phyloP scores from a whole-genome alignment of 1,139 yeast species.

The Eremothecium gossypii region DNA sequence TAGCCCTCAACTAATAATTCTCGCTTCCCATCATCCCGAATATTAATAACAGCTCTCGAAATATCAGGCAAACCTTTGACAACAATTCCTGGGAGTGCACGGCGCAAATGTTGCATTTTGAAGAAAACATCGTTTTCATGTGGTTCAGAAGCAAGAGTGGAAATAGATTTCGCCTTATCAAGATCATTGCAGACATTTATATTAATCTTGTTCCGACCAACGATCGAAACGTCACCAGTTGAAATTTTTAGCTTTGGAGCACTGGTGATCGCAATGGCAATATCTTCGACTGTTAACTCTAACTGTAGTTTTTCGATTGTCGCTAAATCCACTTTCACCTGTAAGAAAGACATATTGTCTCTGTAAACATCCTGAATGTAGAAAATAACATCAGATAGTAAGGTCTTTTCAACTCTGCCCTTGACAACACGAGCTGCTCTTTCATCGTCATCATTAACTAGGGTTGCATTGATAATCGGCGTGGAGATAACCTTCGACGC shows the following conservation, averaged over 20 bases:
- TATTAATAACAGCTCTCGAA: constrained; percentile 92
- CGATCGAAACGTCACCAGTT: constrained; percentile 60
- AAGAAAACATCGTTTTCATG: constrained; percentile 62
- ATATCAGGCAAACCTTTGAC: constrained; percentile 90
- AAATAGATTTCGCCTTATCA: constrained; percentile 34
- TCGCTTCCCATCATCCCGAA: constrained; percentile 70
- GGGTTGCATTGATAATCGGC: constrained; percentile 89
- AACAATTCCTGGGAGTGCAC: constrained; percentile 76
- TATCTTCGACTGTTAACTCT: constrained; percentile 77
- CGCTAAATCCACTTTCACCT: constrained; percentile 70
- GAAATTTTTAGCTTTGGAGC: constrained; percentile 88
- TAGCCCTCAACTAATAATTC: constrained; percentile 96
- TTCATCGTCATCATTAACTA: constrained; percentile 90
- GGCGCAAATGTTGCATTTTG: constrained; percentile 80
- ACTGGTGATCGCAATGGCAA: constrained; percentile 68
- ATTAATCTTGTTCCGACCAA: constrained; percentile 60
- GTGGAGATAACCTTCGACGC: constrained; percentile 94
- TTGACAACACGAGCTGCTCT: constrained; percentile 98
- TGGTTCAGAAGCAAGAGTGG: constrained; percentile 37
- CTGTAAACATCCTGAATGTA: constrained; percentile 91
- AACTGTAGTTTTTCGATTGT: constrained; percentile 86
- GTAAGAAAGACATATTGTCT: constrained; percentile 67
- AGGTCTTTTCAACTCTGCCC: constrained; percentile 92
- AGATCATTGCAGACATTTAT: constrained; percentile 61
- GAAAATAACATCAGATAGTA: constrained; percentile 74